Base-by-base conservation (phyloP, 2,329 filamentous ascomycete species). In the Arachnopeziza araneosa region DNA sequence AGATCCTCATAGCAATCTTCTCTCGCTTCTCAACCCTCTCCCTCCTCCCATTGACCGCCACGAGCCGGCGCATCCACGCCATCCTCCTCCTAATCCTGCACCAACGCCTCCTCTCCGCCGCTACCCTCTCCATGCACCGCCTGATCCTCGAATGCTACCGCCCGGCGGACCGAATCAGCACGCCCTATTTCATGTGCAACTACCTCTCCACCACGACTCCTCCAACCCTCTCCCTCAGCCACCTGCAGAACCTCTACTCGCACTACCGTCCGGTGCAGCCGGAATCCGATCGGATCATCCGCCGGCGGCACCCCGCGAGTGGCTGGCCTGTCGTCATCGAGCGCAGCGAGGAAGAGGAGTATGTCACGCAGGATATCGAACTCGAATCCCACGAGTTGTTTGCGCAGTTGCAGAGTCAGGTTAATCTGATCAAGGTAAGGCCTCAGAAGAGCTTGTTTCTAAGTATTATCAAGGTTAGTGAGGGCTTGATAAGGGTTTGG, bases 141-240 rank as follows among this genome's bases (percentile, higher is more conserved):
- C 75, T 93, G 48, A 83, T 92, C 36, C 82, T 95, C 51, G 89
- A 93, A 75, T 90, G 88, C 72, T 92, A 89, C 69, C 89, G 88
- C 64, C 90, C 90, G 0, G 83, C 80, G 64, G 84, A 81, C 24
- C 87, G 86, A 72, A 77, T 88, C 55, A 85, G 82, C 7, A 86
- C 88, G 21, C 87, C 89, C 0, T 86, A 85, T 58, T 79, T 91
- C n/a, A 80, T 82, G 69, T 93, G 90, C 73, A 78, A 83, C 51
- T 88, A 88, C 63, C 77, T 87, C 10, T 83, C 82, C 30, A 90
- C 86, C 7, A 54, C 55, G 7, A 5, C 22, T 24, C 23, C 52
- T n/a, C 24, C 52, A 19, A 14, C 21, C 44, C 32, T 57, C 17
- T 50, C 32, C 23, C 49, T 64, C 12, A 52, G 54, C 54, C 24